Conservation (phyloP, 2,329 filamentous ascomycete genomes). For the Scytalidium sp. region DNA sequence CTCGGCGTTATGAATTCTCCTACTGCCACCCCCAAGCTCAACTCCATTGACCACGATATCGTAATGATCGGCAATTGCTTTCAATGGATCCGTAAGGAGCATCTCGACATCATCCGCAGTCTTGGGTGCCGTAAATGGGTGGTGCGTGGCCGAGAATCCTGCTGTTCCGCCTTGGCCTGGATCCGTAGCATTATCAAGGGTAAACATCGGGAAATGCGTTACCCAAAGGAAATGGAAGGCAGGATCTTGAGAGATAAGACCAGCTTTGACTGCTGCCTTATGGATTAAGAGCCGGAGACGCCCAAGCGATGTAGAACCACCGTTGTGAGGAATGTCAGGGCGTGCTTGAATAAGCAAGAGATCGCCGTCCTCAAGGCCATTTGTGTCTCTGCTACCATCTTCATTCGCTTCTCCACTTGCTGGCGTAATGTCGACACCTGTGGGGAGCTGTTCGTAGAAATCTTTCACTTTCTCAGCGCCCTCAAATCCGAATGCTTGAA, state of each 20-base stretch:
- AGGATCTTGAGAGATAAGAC: constrained; percentile 18
- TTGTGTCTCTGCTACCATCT: constrained; percentile 29
- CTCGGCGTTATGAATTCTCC: constrained; percentile 81
- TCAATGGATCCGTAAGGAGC: constrained; percentile 68
- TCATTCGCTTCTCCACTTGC: constrained; percentile 18
- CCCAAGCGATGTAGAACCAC: constrained; percentile 61
- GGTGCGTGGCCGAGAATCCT: constrained; percentile 84
- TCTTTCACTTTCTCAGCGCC: constrained; percentile 50
- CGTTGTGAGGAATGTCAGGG: constrained; percentile 56
- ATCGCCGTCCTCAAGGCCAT: constrained; percentile 61
- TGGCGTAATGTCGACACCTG: not conserved
- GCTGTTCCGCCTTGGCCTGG: constrained; percentile 71
- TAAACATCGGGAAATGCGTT: constrained; percentile 89
- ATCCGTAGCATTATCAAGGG: constrained; percentile 57
- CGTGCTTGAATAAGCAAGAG: constrained; percentile 81
- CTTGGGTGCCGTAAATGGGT: constrained; percentile 91
- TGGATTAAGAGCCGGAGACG: constrained; percentile 26
- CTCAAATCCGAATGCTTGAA: constrained; percentile 75
- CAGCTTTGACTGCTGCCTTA: constrained; percentile 22
- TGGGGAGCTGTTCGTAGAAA: constrained; percentile 10
- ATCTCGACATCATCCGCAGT: constrained; percentile 69
- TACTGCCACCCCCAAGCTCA: constrained; percentile 88
- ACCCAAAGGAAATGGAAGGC: constrained; percentile 76
- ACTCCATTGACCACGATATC: constrained; percentile 95
- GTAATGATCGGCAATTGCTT: constrained; percentile 82